Percentiles rank a stretch among this genome's conserved stretches.
Evolutionary conservation across 345 rosid genomes (phyloP).

Genomic region (Cochlearia excelsa): DNA sequence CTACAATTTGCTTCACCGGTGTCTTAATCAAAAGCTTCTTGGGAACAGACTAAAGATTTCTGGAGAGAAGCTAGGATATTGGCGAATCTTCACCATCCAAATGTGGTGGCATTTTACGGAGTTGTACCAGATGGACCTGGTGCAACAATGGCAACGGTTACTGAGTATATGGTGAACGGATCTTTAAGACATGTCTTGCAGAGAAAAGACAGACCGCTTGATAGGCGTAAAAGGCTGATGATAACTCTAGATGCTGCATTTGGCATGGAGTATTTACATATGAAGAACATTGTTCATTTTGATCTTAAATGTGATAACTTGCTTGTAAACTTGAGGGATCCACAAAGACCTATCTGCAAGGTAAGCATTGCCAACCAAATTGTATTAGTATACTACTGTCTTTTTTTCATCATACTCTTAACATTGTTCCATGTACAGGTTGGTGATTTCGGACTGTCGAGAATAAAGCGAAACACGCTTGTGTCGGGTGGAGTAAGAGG

Average conservation of each 20-base stretch:
- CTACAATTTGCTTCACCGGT: not conserved
- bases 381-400: not conserved
- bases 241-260: constrained; percentile 85
- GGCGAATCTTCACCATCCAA: constrained; percentile 92
- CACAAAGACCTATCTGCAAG: constrained; percentile 94
- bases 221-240: constrained; percentile 70
- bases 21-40: not conserved
- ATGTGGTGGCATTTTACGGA: constrained; percentile 90
- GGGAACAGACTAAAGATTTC: constrained; percentile 62
- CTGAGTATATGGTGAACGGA: constrained; percentile 90
- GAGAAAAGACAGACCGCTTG: constrained; percentile 71
- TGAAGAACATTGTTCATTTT: constrained; percentile 81
- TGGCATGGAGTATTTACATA: constrained; percentile 95
- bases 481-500: constrained; percentile 93
- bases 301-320: constrained; percentile 96
- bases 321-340: constrained; percentile 81
- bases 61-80: constrained; percentile 92
- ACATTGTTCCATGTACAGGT: constrained; percentile 45
- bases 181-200: constrained; percentile 72
- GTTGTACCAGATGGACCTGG: constrained; percentile 90
- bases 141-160: constrained; percentile 81
- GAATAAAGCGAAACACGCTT: constrained; percentile 79
- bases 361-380: constrained; percentile 28
- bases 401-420: not conserved
- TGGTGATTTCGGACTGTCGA: constrained; percentile 94